Percentiles rank a stretch among this genome's conserved stretches.
Conservation (phyloP, 2,329 filamentous ascomycete species). For the Pseudodiploospora longispora region DNA sequence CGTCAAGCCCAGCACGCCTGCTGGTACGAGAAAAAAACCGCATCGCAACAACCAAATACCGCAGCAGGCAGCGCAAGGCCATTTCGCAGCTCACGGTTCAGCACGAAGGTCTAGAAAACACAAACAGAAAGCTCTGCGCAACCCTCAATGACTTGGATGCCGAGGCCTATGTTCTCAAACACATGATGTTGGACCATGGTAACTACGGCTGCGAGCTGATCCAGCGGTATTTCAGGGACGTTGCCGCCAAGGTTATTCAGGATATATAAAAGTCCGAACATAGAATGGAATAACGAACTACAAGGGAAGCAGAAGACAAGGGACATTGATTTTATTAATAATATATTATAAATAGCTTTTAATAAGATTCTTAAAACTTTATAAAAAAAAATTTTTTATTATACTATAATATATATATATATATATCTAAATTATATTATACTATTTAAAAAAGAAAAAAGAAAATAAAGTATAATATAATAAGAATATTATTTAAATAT, state of each 20-base stretch:
- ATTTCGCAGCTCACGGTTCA: neutral
- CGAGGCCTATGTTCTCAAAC: conserved; percentile 1
- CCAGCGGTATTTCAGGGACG: conserved; percentile 2
- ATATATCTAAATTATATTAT: too few relatives aligned
- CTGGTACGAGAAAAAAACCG: conserved; percentile 3
- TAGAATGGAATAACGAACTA: too few relatives aligned
- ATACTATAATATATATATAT: too few relatives aligned
- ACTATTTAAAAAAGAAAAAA: too few relatives aligned
- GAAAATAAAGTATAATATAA: too few relatives aligned
- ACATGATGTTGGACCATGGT: conserved; percentile 2
- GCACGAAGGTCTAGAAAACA: neutral
- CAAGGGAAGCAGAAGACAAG: too few relatives aligned
- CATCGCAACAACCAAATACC: conserved; percentile 1
- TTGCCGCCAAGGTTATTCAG: neutral
- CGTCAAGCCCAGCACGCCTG: neutral
- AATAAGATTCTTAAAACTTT: too few relatives aligned
- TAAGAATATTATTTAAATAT: too few relatives aligned
- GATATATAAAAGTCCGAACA: neutral
- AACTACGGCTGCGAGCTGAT: conserved; percentile 3
- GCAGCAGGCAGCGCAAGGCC: conserved; percentile 2
- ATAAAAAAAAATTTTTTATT: too few relatives aligned
- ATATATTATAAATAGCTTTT: too few relatives aligned
- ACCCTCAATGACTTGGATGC: neutral
- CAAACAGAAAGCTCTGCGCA: neutral
- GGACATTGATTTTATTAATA: too few relatives aligned